phyloP scores from a whole-genome alignment of 345 rosid genomes.

The Eucalyptus lansdowneana region DNA sequence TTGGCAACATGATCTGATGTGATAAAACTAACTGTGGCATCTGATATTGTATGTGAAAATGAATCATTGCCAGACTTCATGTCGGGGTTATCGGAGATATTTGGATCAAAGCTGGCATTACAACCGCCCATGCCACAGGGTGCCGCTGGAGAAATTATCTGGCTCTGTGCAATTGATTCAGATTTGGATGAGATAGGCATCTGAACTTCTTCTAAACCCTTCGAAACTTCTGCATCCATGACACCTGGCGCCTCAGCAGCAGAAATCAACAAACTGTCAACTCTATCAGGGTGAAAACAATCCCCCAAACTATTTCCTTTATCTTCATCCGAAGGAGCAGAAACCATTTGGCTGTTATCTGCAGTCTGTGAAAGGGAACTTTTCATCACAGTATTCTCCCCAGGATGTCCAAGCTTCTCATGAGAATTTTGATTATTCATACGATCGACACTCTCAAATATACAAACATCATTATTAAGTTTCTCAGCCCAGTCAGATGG shows the following conservation, averaged over 20 bases:
- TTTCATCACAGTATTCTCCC: constrained; percentile 29
- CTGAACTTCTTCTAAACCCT: constrained; percentile 9
- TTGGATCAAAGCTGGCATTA: constrained; percentile 15
- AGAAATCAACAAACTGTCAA: constrained; percentile 11
- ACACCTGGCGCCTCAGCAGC: constrained; percentile 1
- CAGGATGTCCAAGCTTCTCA: constrained; percentile 18
- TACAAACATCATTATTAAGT: constrained; percentile 39
- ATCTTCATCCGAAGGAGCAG: constrained; percentile 3
- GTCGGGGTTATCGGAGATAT: constrained; percentile 11
- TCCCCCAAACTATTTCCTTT: constrained; percentile 9
- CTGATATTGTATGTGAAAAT: constrained; percentile 16
- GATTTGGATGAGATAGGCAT: constrained; percentile 13
- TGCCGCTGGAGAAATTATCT: neutral
- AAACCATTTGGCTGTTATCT: constrained; percentile 15
- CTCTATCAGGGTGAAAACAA: constrained; percentile 15
- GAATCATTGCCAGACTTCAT: constrained; percentile 22
- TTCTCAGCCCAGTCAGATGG: constrained; percentile 64
- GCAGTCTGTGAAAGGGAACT: constrained; percentile 3
- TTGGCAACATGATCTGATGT: constrained; percentile 12
- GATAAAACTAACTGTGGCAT: constrained; percentile 12
- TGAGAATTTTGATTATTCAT: constrained; percentile 26
- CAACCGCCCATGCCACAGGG: neutral
- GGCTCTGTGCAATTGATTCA: constrained; percentile 16
- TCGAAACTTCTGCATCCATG: constrained; percentile 8
- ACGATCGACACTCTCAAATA: constrained; percentile 19